A percentile compares a stretch with the other conserved stretches of the same genome.
Conservation (phyloP, 169 alveolate genomes). For the Ichthyophthirius multifiliis region DNA sequence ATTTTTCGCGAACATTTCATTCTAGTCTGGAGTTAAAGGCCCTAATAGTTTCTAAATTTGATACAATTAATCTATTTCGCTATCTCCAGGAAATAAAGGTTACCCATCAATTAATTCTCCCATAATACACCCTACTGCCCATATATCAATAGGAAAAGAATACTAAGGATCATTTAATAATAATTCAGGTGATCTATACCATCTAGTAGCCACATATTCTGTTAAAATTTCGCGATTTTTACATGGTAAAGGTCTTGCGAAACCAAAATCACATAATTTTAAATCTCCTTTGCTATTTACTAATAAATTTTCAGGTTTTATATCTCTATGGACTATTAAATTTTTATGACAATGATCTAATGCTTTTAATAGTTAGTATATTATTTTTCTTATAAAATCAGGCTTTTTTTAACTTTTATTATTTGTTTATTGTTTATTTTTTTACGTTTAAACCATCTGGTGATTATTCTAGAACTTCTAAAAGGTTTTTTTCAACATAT, state of each 20-base stretch:
- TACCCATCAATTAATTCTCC: constrained; percentile 89
- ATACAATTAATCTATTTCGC: constrained; percentile 83
- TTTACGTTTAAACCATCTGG: constrained; percentile 80
- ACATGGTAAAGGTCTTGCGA: constrained; percentile 80
- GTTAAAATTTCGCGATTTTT: constrained; percentile 55
- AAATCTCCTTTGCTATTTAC: constrained; percentile 48
- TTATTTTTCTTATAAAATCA: constrained; percentile 51
- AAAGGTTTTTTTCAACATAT: constrained; percentile 76
- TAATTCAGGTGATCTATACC: constrained; percentile 85
- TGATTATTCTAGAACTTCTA: constrained; percentile 83
- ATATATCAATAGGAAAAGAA: constrained; percentile 77
- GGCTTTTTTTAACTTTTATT: constrained; percentile 74
- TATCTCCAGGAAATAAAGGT: constrained; percentile 90
- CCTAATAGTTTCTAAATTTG: constrained; percentile 79
- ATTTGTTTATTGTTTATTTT: constrained; percentile 7
- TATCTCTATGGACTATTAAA: constrained; percentile 81
- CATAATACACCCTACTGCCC: constrained; percentile 88
- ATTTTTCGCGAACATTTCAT: constrained; percentile 70
- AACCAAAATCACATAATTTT: constrained; percentile 88
- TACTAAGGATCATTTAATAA: constrained; percentile 61
- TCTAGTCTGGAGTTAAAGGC: constrained; percentile 65
- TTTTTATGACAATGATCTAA: constrained; percentile 78
- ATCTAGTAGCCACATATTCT: constrained; percentile 86
- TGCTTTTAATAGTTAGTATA: constrained; percentile 74
- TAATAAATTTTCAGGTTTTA: constrained; percentile 85